Percentiles rank a stretch among this genome's conserved stretches.
These are phyloP conservation scores for Dalechampia spathulata DNA, from an alignment of 441 rosid species.

Conservation along the genomic window DNA sequence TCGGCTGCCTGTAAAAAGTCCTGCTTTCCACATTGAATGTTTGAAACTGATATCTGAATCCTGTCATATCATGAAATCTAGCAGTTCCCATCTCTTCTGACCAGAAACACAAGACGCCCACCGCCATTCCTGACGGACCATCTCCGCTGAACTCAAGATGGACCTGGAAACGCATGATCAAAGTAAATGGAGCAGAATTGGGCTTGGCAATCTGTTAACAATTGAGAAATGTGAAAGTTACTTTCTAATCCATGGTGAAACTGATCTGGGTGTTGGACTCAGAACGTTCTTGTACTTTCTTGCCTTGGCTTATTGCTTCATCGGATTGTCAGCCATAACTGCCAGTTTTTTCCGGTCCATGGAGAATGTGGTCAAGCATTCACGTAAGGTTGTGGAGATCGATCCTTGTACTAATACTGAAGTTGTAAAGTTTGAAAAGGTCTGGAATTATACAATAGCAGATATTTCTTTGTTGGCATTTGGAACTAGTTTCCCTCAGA, in stretches of 20 bases:
- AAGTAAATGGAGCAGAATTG: constrained; percentile 8
- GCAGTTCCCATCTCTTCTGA: too few relatives aligned
- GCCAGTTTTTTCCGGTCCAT: constrained; percentile 74
- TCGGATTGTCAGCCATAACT: constrained; percentile 87
- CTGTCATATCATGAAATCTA: too few relatives aligned
- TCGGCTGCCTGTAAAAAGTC: too few relatives aligned
- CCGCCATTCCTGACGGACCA: too few relatives aligned
- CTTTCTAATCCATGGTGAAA: constrained; percentile 56
- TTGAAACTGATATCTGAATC: too few relatives aligned
- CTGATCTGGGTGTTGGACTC: constrained; percentile 31
- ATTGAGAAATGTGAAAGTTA: constrained; percentile 49
- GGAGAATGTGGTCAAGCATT: constrained; percentile 89
- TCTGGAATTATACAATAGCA: constrained; percentile 89
- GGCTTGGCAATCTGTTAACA: constrained; percentile 21
- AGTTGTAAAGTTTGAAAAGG: constrained; percentile 51
- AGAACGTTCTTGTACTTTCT: constrained; percentile 48
- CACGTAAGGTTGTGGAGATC: constrained; percentile 53
- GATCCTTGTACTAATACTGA: constrained; percentile 52
- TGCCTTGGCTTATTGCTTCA: constrained; percentile 74
- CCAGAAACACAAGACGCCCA: too few relatives aligned
- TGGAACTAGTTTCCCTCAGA: constrained; percentile 97
- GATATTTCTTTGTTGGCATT: constrained; percentile 83
- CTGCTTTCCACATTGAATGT: too few relatives aligned
- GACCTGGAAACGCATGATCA: too few relatives aligned
- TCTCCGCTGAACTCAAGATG: too few relatives aligned